Base-by-base conservation (phyloP, 352 stramenopile species). In the Phytophthora rubi region DNA sequence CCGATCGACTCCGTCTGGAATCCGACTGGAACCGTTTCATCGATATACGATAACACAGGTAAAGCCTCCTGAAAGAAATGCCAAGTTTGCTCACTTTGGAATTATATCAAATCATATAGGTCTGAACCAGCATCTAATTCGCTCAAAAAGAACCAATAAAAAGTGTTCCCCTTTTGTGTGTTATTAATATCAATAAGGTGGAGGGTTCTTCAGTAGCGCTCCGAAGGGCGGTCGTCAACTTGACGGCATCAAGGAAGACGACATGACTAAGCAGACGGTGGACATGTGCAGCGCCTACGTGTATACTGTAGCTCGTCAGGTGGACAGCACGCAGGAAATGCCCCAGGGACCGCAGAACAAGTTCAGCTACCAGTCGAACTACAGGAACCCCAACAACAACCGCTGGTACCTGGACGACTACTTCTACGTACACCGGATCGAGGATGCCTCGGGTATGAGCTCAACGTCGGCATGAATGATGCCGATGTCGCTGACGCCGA, bases 391-490 rank as follows among this genome's bases (percentile, higher is more conserved):
- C 35, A 42, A 42, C 9, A 42, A 42, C 1, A 42, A 42, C 35
- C 35, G 35, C 35, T 42, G 35, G 35, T 9, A 42, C 35, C 15
- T 42, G 15, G 10, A 42, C 35, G 35, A 42, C 9, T 9, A 9
- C 35, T 42, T 42, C 35, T 42, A 42, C 35, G 8, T 39, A 6
- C 33, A 54, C 21, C 35, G 16, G 13, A 67, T 67, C 21, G 26
- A 67, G 37, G 76, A 44, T 16, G 63, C 33, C 2, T 66, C 62
- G 6, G 76, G 76, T 16, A 58, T 83, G 6, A 75, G 54, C 6
- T 77, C 60, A 90, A 89, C 58, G 59, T 90, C 16, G 82, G 89
- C 63, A 85, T 71, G 16, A 88, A 86, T 55, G 75, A 82, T 49
- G 82, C 84, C 15, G 76, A 77, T 47, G 61, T 79, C 33, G 76